phyloP scores from a whole-genome alignment of 352 stramenopile genomes.

The Globisporangium irregulare region DNA sequence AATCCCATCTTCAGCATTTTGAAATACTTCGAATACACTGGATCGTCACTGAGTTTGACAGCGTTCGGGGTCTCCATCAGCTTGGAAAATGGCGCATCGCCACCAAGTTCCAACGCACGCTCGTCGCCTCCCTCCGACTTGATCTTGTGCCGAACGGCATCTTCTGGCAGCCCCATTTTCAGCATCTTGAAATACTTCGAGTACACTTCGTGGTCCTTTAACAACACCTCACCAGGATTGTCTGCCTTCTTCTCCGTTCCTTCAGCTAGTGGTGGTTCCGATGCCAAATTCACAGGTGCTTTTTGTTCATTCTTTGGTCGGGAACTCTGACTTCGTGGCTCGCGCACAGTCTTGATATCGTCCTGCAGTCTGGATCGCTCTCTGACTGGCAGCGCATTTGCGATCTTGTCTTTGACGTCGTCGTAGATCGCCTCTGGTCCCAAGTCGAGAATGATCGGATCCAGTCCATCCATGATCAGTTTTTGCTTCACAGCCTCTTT shows the following conservation, averaged over 20 bases:
- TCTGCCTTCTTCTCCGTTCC: neutral
- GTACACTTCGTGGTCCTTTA: conserved; percentile 53
- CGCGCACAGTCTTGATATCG: conserved; percentile 57
- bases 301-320: neutral
- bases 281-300: conserved; percentile 1
- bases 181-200: conserved; percentile 94
- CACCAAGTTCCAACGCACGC: conserved; percentile 53
- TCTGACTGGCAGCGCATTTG: conserved; percentile 11
- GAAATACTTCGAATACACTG: conserved; percentile 86
- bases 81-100: conserved; percentile 41
- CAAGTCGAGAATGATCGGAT: conserved; percentile 62
- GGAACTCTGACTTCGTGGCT: conserved; percentile 15
- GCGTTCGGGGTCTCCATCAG: conserved; percentile 20
- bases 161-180: conserved; percentile 84
- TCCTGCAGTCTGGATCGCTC: conserved; percentile 46
- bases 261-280: conserved; percentile 5
- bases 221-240: conserved; percentile 12
- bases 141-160: conserved; percentile 86
- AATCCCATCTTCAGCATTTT: conserved; percentile 94
- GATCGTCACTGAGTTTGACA: conserved; percentile 51
- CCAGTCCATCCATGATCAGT: conserved; percentile 87
- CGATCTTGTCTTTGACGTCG: conserved; percentile 57
- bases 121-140: conserved; percentile 46
- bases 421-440: conserved; percentile 59
- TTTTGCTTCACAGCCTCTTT: conserved; percentile 91